Conservation (phyloP, 306 rosid genomes). For the Echinosophora koreensis region DNA sequence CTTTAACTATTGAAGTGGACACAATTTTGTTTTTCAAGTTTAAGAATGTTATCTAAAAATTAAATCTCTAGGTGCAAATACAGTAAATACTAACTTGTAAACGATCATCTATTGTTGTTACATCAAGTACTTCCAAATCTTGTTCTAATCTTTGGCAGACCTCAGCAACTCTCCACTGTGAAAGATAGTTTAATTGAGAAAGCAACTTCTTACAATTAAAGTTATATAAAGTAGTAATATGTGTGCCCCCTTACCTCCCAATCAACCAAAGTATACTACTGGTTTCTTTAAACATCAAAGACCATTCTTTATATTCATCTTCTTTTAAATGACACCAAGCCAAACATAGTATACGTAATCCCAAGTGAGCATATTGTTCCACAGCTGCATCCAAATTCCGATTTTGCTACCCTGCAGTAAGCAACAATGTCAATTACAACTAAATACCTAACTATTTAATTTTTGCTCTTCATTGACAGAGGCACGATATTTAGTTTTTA, state of each 20-base stretch:
- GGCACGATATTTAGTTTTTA: too few relatives aligned
- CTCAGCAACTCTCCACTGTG: constrained; percentile 98
- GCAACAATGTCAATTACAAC: constrained; percentile 28
- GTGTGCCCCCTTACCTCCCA: constrained; percentile 79
- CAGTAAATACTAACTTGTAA: constrained; percentile 73
- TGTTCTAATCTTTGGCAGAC: constrained; percentile 91
- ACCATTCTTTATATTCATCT: constrained; percentile 90
- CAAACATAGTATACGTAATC: constrained; percentile 86
- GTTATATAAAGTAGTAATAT: constrained; percentile 39
- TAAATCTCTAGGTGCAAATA: constrained; percentile 37
- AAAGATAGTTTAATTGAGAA: constrained; percentile 47
- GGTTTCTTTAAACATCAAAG: constrained; percentile 92
- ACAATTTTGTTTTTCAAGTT: background rate
- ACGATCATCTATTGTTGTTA: constrained; percentile 97
- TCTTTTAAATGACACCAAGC: constrained; percentile 91
- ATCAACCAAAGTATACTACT: constrained; percentile 86
- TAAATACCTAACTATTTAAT: constrained; percentile 11
- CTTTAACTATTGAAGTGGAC: constrained; percentile 23
- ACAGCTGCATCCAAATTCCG: constrained; percentile 86
- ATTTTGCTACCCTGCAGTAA: constrained; percentile 87
- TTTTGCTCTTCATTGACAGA: too few relatives aligned
- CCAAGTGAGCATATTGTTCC: constrained; percentile 93
- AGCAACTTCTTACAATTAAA: background rate
- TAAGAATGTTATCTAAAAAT: constrained; percentile 15
- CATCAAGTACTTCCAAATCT: constrained; percentile 90